Conservation (phyloP, 768 basidiomycete species). For the Ramaria sp. region DNA sequence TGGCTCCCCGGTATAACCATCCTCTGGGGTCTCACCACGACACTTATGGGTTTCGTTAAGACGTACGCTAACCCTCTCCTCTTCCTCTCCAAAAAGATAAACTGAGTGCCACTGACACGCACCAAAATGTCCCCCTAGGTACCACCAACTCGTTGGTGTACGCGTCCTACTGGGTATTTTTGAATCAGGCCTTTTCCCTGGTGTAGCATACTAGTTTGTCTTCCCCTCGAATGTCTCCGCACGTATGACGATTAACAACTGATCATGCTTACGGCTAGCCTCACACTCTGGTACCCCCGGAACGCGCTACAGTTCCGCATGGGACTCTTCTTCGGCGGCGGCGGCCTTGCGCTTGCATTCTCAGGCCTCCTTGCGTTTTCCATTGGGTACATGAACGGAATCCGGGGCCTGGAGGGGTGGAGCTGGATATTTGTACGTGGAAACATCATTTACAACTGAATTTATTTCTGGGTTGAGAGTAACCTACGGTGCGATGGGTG, state of each 20-base stretch:
- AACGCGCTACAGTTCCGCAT: constrained; percentile 49
- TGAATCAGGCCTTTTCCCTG: constrained; percentile 46
- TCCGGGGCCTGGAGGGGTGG: constrained; percentile 42
- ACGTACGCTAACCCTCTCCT: constrained; percentile 37
- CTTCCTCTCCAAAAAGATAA: neutral
- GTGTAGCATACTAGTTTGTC: constrained; percentile 48
- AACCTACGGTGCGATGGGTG: too few relatives aligned
- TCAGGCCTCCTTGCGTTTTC: constrained; percentile 48
- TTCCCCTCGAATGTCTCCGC: too few relatives aligned
- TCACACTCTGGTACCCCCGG: constrained; percentile 61
- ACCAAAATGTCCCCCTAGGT: constrained; percentile 26
- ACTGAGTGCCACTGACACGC: neutral
- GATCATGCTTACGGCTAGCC: constrained; percentile 25
- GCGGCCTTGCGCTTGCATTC: constrained; percentile 54
- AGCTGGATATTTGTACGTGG: constrained; percentile 54
- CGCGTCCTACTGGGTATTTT: constrained; percentile 44
- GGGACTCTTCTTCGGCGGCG: constrained; percentile 55
- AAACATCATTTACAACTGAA: too few relatives aligned
- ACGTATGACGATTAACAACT: too few relatives aligned
- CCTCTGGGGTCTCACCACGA: constrained; percentile 44
- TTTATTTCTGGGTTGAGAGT: too few relatives aligned
- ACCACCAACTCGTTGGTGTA: constrained; percentile 46
- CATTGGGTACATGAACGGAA: constrained; percentile 41
- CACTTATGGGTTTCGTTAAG: constrained; percentile 51
- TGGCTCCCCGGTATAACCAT: constrained; percentile 55